Percentiles rank a stretch among this genome's conserved stretches.
Evolutionary conservation across 768 basidiomycete species (phyloP).

Genomic region (Lactarius tabidus): DNA sequence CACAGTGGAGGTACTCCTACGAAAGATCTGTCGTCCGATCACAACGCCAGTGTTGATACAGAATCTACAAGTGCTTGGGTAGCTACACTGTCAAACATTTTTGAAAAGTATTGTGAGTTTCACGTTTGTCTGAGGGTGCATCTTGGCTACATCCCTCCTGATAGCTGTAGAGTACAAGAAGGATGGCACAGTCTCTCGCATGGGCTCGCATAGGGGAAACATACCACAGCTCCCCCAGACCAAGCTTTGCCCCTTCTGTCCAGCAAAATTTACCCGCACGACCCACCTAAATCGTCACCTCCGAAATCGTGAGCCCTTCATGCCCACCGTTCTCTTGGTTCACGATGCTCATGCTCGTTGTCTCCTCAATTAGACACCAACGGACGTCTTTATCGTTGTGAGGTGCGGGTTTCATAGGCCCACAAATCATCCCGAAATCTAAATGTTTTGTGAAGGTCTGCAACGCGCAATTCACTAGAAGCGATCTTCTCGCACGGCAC

Average conservation of each 20-base stretch:
- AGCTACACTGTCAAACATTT: too few relatives aligned
- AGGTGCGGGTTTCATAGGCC: conserved; percentile 38
- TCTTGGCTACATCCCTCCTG: too few relatives aligned
- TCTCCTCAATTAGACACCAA: conserved; percentile 49
- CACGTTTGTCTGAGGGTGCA: too few relatives aligned
- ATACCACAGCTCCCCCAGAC: conserved; percentile 69
- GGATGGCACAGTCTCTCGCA: conserved; percentile 55
- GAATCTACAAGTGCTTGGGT: too few relatives aligned
- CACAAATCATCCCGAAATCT: conserved; percentile 7
- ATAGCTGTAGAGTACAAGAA: conserved; percentile 37
- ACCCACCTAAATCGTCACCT: conserved; percentile 72
- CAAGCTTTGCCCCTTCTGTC: conserved; percentile 63
- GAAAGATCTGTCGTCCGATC: neutral
- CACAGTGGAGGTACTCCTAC: neutral
- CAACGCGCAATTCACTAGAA: conserved; percentile 66
- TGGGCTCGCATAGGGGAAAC: conserved; percentile 57
- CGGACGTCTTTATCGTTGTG: conserved; percentile 60
- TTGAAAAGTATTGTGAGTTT: too few relatives aligned
- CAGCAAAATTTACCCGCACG: conserved; percentile 69
- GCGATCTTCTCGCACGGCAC: conserved; percentile 67
- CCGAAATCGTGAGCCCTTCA: conserved; percentile 56
- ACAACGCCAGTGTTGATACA: neutral
- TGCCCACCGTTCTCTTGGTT: neutral
- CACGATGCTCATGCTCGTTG: neutral
- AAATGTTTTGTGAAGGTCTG: conserved; percentile 45